Evolutionary conservation across 495 filamentous ascomycete species (phyloP), one percentile per base, ranked within the genome.

Genomic region (Podospora bellae-mahoneyi): DNA sequence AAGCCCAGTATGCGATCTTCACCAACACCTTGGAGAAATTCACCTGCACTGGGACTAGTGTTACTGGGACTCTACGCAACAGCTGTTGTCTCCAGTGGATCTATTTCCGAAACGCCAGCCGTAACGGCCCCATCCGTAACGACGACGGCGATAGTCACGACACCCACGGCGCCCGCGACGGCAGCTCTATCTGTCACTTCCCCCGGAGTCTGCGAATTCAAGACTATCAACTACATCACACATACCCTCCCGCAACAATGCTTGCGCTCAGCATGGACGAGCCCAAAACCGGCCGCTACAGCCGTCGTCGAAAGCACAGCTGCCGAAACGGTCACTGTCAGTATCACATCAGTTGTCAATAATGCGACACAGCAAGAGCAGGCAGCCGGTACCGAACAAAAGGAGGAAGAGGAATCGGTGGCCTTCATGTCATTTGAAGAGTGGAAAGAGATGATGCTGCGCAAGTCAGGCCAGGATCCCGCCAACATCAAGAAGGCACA

Each of bases 391-490:
- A 58, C 68, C 9, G 67, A 32, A 19, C 67, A 68, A 30, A 64
- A 73, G 64, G 87, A 90, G 20, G 67, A 39, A 20, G 65, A 74
- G 64, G 87, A 90, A 19, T 85, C 97, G 7, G 90, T 94, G 71
- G 90, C 91, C 53, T 98, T 99, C 75, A 90, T 99, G 63, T 97
- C 95, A 0, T 99, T 99, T 72, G 95, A 97, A 74, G 94, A 98
- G 71, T 99, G 95, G 95, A 97, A 96, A 80, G 92, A 91, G 73
- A 91, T 94, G 82, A 97, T 96, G 77, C 82, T 97, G 15, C 92
- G 88, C 44, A 92, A 92, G 73, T 89, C 87, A 4, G 95, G 92
- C 3, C 94, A 96, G 73, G 93, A 93, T 23, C 88, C 87, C 9
- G 88, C 95, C 66, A 86, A 90, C 71, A 84, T 93, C 30, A 90